Base-by-base conservation (phyloP, 257 asterid genomes). In the Solanum ossicruentum region DNA sequence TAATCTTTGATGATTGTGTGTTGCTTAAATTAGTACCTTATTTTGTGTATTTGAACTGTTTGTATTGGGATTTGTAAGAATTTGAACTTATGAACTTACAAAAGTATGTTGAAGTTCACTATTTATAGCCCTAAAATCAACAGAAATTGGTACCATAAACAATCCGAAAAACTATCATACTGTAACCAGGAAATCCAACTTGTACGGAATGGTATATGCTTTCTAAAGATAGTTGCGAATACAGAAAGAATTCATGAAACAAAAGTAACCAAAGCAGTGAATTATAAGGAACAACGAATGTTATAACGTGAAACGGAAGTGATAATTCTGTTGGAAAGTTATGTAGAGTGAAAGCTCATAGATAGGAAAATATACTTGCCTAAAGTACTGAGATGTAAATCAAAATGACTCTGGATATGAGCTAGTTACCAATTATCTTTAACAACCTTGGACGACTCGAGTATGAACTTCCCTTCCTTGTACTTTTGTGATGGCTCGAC, bases 401-500 rank as follows among this genome's bases (percentile, higher is more conserved):
- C 8, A 32, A 23, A 8, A 52, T 78, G 69, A 28, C 28, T 12
- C 6, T 67, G 20, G 82, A 20, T 47, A 52, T 57, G 41, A 13
- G 75, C 75, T 69, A 13, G 75, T 69, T 69, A 84, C 88, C 83
- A 89, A 83, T 85, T 85, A 3, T 86, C 89, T 67, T 85, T 56
- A 11, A 86, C 84, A 83, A 83, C 87, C 51, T 84, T 86, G 71
- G 85, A 81, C 82, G 70, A 70, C 87, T 88, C 89, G 60, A 88
- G 86, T 39, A 91, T 17, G 84, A 81, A 85, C 85, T 90, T 90
- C 32, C 91, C 92, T 69, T 90, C 92, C 83, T 90, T 87, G 87
- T 88, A 90, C 88, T 86, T 90, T 84, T 90, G 91, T 2, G 89
- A 49, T 12, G 85, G 54, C 70, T 88, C 84, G 39, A 63, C 87